A percentile compares a stretch with the other conserved stretches of the same genome.
These are phyloP conservation scores for Zymoseptoria tritici DNA, from an alignment of 2,329 filamentous ascomycete genomes.

Conservation along the genomic window DNA sequence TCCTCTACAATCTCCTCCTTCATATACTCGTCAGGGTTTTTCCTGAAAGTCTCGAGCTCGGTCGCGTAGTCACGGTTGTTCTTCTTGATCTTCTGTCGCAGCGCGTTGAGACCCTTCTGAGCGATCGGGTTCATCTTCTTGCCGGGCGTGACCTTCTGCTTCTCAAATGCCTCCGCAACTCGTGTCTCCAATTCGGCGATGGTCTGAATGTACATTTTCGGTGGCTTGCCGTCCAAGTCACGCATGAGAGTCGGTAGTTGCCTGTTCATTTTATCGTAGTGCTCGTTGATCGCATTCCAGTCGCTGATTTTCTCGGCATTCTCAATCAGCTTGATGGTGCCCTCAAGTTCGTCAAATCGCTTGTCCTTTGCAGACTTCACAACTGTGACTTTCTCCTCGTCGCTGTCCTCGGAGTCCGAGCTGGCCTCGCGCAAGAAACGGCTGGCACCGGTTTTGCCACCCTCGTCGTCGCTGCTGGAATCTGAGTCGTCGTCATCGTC, in stretches of 20 bases:
- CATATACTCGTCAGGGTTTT: conserved; percentile 82
- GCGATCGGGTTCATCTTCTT: conserved; percentile 99
- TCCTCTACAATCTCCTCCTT: conserved; percentile 73
- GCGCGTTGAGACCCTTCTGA: conserved; percentile 86
- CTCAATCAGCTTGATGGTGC: conserved; percentile 82
- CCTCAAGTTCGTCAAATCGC: conserved; percentile 86
- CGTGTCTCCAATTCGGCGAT: conserved; percentile 90
- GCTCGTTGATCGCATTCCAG: conserved; percentile 70
- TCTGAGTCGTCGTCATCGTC: conserved; percentile 35
- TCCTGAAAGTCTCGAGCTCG: conserved; percentile 80
- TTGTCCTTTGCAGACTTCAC: conserved; percentile 99
- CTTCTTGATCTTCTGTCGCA: conserved; percentile 98
- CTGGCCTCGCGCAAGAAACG: conserved; percentile 67
- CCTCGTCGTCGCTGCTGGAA: conserved; percentile 47
- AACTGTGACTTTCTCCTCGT: conserved; percentile 75
- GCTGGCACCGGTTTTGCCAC: conserved; percentile 61
- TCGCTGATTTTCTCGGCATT: conserved; percentile 97
- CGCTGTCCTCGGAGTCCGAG: conserved; percentile 63
- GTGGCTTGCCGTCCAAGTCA: conserved; percentile 63
- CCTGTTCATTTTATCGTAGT: conserved; percentile 57
- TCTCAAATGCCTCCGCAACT: conserved; percentile 87
- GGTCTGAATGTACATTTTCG: conserved; percentile 87
- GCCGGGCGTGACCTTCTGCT: conserved; percentile 78
- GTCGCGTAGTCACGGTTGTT: conserved; percentile 90
- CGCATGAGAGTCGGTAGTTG: conserved; percentile 39